Evolutionary conservation across 1,284 basidiomycete species (phyloP).

Genomic region (Boletellus sp.): DNA sequence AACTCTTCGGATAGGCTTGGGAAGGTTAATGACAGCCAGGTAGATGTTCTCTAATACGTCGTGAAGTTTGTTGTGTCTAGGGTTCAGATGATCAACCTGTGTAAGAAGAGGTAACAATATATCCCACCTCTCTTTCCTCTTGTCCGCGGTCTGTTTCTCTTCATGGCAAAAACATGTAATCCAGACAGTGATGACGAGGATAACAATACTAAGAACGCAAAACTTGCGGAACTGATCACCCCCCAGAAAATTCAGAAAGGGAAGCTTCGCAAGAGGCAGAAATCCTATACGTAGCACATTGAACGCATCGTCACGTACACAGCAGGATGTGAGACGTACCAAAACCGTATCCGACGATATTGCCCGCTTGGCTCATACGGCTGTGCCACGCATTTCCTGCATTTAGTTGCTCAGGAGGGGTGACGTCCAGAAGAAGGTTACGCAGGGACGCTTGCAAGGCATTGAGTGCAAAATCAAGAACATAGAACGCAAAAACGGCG

Average conservation of each 20-base stretch:
- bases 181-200: constrained; percentile 80
- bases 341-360: constrained; percentile 88
- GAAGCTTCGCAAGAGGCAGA: constrained; percentile 75
- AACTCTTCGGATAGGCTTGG: constrained; percentile 80
- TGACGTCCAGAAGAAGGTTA: constrained; percentile 88
- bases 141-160: constrained; percentile 61
- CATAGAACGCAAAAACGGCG: constrained; percentile 89
- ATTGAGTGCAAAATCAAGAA: constrained; percentile 94
- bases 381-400: constrained; percentile 98
- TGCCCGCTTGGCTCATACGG: constrained; percentile 91
- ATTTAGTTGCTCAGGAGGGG: constrained; percentile 84
- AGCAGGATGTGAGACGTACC: constrained; percentile 43
- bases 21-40: constrained; percentile 69
- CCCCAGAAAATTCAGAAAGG: constrained; percentile 77
- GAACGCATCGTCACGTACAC: not conserved
- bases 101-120: not conserved
- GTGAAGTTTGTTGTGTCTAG: constrained; percentile 42
- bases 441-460: constrained; percentile 90
- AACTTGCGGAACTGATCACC: constrained; percentile 96
- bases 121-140: constrained; percentile 42
- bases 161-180: constrained; percentile 82
- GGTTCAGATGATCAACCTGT: constrained; percentile 7
- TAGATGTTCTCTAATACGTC: constrained; percentile 78
- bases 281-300: constrained; percentile 53
- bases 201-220: constrained; percentile 79